Evolutionary conservation across 192 early-diverging fungal genomes (phyloP).

Genomic region (Haplosporangium gracile): DNA sequence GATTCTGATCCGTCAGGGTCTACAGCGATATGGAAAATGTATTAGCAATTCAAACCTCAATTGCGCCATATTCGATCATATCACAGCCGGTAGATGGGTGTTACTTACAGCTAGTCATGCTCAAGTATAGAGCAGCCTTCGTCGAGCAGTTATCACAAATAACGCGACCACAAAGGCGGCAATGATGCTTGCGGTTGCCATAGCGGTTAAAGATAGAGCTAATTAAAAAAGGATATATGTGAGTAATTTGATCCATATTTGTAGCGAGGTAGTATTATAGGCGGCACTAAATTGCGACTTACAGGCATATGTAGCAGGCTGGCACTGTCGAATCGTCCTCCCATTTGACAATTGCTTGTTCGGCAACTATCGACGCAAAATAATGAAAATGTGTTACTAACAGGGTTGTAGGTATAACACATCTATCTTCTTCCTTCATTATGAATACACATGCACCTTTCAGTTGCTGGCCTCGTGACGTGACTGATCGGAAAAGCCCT

Average conservation of each 20-base stretch:
- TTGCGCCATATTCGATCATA: neutral
- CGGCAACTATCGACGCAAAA: slow-evolving; percentile 41
- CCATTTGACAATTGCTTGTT: slow-evolving; percentile 63
- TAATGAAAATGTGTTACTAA: neutral
- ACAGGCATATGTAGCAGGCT: slow-evolving; percentile 60
- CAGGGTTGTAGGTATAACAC: neutral
- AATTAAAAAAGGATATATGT: neutral
- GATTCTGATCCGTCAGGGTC: slow-evolving; percentile 59
- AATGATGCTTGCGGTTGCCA: slow-evolving; percentile 77
- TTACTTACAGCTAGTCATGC: slow-evolving; percentile 58
- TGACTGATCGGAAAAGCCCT: slow-evolving; percentile 50
- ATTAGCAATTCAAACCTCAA: neutral
- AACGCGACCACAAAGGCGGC: slow-evolving; percentile 77
- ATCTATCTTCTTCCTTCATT: neutral
- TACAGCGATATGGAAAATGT: slow-evolving; percentile 25
- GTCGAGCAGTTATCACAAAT: slow-evolving; percentile 73
- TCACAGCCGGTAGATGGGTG: neutral
- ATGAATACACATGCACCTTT: slow-evolving; percentile 41
- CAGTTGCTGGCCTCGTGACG: slow-evolving; percentile 42
- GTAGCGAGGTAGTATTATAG: neutral
- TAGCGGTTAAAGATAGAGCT: slow-evolving; percentile 64
- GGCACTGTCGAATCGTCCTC: slow-evolving; percentile 60
- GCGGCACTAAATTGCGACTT: slow-evolving; percentile 11
- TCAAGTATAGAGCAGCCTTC: slow-evolving; percentile 55
- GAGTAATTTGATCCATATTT: neutral